Base-by-base conservation (phyloP, 1,139 yeast genomes). In the Geotrichum klebahnii region DNA sequence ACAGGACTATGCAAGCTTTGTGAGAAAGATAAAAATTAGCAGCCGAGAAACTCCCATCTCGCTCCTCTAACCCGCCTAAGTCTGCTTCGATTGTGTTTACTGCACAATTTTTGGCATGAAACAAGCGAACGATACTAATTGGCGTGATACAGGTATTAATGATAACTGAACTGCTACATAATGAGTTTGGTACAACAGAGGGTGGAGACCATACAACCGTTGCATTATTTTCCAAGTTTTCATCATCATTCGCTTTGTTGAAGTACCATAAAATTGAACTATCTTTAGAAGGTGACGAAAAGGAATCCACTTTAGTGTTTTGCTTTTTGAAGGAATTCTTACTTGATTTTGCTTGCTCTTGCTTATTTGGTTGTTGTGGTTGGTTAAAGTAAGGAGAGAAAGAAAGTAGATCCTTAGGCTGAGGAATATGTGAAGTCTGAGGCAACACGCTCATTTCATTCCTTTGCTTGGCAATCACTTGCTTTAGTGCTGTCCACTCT, bases 11-110 rank as follows among this genome's bases (percentile, higher is more conserved):
- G 23, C 52, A 48, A 2, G 46, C 45, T 16, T 44, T 38, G 12
- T 48, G 47, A 5, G 49, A 43, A 9, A 51, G 35, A 24, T 51
- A 51, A 17, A 51, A 35, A 22, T 51, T 26, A 12, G 54, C 46
- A 1, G 50, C 14, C n/a, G n/a, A n/a, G 19, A 12, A 24, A 5
- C 16, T 9, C 2, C 42, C 42, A 3, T 38, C 42, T 16, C n/a
- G 26, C 12, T 47, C 52, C 1, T 24, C 32, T 3, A 39, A 37
- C 8, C 19, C 32, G 6, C 52, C 54, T 4, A 51, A 41, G 19
- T 51, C 48, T 2, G 48, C 45, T 34, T 51, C 54, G n/a, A 51
- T 42, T 3, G 45, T 5, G 8, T 41, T 34, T 6, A 43, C 31
- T 12, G 26, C 40, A 14, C 43, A 42, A 10, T 20, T 8, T 10